phyloP scores from a whole-genome alignment of 352 stramenopile genomes.

The Phytophthora syringae region DNA sequence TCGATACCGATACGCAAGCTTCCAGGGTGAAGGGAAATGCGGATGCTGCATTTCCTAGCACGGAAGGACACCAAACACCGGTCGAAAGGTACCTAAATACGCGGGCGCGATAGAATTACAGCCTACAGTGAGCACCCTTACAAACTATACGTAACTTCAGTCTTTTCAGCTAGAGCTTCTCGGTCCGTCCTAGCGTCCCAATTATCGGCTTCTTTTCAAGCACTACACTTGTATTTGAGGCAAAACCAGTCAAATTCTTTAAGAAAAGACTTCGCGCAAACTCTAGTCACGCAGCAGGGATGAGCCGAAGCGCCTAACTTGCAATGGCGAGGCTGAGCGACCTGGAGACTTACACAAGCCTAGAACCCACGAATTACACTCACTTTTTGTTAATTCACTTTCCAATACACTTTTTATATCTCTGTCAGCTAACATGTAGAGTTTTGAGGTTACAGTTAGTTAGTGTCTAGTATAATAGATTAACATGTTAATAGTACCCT shows the following conservation, averaged over 20 bases:
- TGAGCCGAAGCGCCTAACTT: not conserved
- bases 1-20: not conserved
- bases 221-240: constrained; percentile 2
- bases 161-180: constrained; percentile 2
- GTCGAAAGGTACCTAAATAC: constrained; percentile 18
- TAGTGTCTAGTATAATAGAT: too few relatives aligned
- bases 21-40: not conserved
- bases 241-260: not conserved
- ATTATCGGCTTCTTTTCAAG: not conserved
- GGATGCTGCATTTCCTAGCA: constrained; percentile 8
- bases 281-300: not conserved
- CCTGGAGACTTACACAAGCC: too few relatives aligned
- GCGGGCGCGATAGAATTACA: constrained; percentile 9
- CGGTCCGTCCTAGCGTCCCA: constrained; percentile 4
- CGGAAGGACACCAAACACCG: constrained; percentile 13
- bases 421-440: too few relatives aligned
- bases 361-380: too few relatives aligned
- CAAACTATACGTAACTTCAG: not conserved
- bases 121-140: constrained; percentile 2
- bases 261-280: not conserved
- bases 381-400: too few relatives aligned
- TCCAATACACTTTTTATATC: too few relatives aligned
- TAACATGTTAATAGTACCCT: too few relatives aligned
- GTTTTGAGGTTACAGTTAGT: too few relatives aligned
- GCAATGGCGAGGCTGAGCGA: too few relatives aligned